These are phyloP conservation scores for Aspergillus ibericus DNA, from an alignment of 2,329 filamentous ascomycete species.

Conservation along the genomic window DNA sequence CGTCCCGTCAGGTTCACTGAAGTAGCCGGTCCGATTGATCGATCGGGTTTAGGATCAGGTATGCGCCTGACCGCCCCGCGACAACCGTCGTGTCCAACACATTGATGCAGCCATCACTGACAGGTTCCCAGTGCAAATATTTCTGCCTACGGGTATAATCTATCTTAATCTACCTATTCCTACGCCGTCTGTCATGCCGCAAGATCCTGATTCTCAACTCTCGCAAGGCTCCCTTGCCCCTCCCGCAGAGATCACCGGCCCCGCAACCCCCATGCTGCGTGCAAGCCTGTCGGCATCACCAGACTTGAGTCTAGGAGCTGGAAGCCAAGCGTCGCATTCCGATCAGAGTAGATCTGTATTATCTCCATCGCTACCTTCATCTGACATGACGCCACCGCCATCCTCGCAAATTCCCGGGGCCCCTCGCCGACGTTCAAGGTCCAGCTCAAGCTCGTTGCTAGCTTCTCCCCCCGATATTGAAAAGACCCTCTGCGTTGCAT, in stretches of 20 bases:
- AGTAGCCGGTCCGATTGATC: neutral
- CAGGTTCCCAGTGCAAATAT: conserved; percentile 23
- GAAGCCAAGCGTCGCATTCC: conserved; percentile 34
- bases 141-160: conserved; percentile 19
- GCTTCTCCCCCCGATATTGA: conserved; percentile 52
- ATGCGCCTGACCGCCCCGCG: conserved; percentile 22
- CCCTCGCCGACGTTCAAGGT: conserved; percentile 44
- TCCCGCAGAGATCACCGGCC: conserved; percentile 39
- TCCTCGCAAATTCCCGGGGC: conserved; percentile 57
- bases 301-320: conserved; percentile 32
- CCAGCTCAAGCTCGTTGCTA: conserved; percentile 36
- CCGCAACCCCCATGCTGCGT: conserved; percentile 35
- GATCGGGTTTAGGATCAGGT: conserved; percentile 22
- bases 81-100: conserved; percentile 11
- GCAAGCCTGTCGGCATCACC: conserved; percentile 39
- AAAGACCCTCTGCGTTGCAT: conserved; percentile 42
- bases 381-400: conserved; percentile 61
- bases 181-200: conserved; percentile 31
- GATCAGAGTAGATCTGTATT: conserved; percentile 39
- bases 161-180: conserved; percentile 12
- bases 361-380: conserved; percentile 49
- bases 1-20: neutral
- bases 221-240: conserved; percentile 40
- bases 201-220: conserved; percentile 25
- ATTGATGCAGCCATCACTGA: conserved; percentile 17